Conservation (phyloP, 1,139 yeast genomes). For the Yueomyces sp. region DNA sequence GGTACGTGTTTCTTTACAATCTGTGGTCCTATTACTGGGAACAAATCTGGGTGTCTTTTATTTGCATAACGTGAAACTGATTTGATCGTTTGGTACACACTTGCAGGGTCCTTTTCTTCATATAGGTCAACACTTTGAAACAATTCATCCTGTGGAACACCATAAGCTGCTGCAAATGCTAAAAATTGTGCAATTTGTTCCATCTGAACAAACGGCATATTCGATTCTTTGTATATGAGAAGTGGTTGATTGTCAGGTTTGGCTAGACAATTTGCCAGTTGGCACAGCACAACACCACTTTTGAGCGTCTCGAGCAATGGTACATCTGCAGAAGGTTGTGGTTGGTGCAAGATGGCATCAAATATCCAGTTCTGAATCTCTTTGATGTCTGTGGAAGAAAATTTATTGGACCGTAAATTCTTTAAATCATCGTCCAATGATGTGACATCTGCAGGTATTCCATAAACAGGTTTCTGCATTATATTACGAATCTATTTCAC, state of each 20-base stretch:
- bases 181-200: slow-evolving; percentile 72
- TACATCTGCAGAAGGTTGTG: slow-evolving; percentile 17
- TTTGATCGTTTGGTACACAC: slow-evolving; percentile 59
- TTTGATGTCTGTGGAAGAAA: slow-evolving; percentile 27
- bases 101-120: slow-evolving; percentile 66
- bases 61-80: slow-evolving; percentile 58
- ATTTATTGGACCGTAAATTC: slow-evolving; percentile 36
- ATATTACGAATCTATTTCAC: too few species aligned
- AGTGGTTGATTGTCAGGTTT: slow-evolving; percentile 24
- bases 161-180: slow-evolving; percentile 43
- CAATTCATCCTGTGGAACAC: slow-evolving; percentile 73
- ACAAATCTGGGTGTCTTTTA: slow-evolving; percentile 30
- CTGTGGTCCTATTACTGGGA: slow-evolving; percentile 41
- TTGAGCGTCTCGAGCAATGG: slow-evolving; percentile 39
- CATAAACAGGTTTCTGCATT: slow-evolving; percentile 5
- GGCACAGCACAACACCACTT: slow-evolving; percentile 57
- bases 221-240: slow-evolving; percentile 46
- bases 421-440: slow-evolving; percentile 48
- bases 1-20: slow-evolving; percentile 26
- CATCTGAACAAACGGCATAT: slow-evolving; percentile 80
- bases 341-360: slow-evolving; percentile 21
- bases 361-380: slow-evolving; percentile 43
- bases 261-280: slow-evolving; percentile 24
- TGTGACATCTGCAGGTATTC: slow-evolving; percentile 29
- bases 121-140: slow-evolving; percentile 74